These are phyloP conservation scores for Lonicera japonica DNA, from an alignment of 129 eudicot species.

Conservation along the genomic window DNA sequence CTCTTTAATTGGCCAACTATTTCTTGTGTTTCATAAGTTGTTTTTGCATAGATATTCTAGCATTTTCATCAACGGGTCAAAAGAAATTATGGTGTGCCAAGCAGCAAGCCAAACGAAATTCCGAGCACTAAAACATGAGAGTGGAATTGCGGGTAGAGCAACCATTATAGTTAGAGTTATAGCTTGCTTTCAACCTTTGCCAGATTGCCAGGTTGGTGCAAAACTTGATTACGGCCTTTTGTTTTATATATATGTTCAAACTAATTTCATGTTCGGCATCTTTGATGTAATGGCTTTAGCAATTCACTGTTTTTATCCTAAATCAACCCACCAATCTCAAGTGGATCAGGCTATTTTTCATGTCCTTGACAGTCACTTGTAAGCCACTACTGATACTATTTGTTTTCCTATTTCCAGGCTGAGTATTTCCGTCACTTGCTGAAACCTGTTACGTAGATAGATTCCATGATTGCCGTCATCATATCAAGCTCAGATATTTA, in stretches of 20 bases:
- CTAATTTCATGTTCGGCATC: background rate
- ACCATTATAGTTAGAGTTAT: conserved; percentile 56
- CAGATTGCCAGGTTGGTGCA: conserved; percentile 54
- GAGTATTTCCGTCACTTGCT: conserved; percentile 66
- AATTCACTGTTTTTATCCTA: background rate
- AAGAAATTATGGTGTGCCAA: conserved; percentile 71
- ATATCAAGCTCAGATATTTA: conserved; percentile 23
- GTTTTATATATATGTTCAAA: background rate
- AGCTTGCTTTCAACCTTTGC: conserved; percentile 65
- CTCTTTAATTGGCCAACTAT: background rate
- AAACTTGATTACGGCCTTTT: background rate
- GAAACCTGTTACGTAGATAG: conserved; percentile 61
- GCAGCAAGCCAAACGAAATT: conserved; percentile 63
- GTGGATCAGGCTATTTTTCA: background rate
- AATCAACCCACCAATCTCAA: no score
- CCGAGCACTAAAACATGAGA: conserved; percentile 51
- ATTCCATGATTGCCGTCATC: conserved; percentile 14
- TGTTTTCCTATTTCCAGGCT: conserved; percentile 37
- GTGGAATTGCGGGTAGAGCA: conserved; percentile 52
- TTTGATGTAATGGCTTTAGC: background rate
- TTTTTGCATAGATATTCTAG: conserved; percentile 11
- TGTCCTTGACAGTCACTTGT: background rate
- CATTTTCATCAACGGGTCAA: conserved; percentile 12
- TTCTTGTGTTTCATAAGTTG: background rate
- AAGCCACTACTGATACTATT: background rate